These are phyloP conservation scores for Calocybe gangraenosa DNA, from an alignment of 768 basidiomycete genomes.

Conservation along the genomic window DNA sequence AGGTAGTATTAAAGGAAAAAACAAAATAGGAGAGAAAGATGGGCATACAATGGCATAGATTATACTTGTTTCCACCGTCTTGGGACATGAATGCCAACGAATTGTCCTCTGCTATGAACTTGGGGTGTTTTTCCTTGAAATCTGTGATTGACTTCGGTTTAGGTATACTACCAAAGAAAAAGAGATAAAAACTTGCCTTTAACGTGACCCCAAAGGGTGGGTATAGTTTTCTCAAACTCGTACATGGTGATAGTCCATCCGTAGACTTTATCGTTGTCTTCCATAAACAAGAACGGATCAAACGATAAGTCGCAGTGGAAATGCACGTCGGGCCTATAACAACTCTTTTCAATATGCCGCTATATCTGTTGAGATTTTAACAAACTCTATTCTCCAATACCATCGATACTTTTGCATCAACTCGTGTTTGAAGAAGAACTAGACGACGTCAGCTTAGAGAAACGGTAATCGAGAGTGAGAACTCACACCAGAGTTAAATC, in stretches of 20 bases:
- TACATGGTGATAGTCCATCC: slow-evolving; percentile 67
- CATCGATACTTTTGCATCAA: slow-evolving; percentile 66
- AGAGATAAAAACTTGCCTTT: slow-evolving; percentile 40
- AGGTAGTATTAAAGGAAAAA: background rate
- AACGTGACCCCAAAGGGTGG: slow-evolving; percentile 70
- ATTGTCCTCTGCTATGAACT: slow-evolving; percentile 55
- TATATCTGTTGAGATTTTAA: slow-evolving; percentile 20
- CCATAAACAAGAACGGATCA: slow-evolving; percentile 75
- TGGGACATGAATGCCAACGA: slow-evolving; percentile 64
- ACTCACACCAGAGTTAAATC: slow-evolving; percentile 65
- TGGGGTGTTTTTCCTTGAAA: slow-evolving; percentile 53
- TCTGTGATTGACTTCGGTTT: no score
- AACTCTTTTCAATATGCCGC: slow-evolving; percentile 9
- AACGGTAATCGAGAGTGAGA: background rate
- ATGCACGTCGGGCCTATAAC: slow-evolving; percentile 60
- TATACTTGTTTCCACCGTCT: slow-evolving; percentile 58
- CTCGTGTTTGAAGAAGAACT: slow-evolving; percentile 76
- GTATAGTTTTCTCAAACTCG: slow-evolving; percentile 76
- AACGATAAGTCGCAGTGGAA: slow-evolving; percentile 68
- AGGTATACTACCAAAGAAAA: no score
- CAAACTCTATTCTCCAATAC: slow-evolving; percentile 63
- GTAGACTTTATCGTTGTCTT: slow-evolving; percentile 68
- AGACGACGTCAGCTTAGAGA: background rate
- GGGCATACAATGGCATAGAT: slow-evolving; percentile 65
- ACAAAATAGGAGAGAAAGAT: slow-evolving; percentile 26